Base-by-base conservation (phyloP, 306 rosid species). In the Inga laurina region DNA sequence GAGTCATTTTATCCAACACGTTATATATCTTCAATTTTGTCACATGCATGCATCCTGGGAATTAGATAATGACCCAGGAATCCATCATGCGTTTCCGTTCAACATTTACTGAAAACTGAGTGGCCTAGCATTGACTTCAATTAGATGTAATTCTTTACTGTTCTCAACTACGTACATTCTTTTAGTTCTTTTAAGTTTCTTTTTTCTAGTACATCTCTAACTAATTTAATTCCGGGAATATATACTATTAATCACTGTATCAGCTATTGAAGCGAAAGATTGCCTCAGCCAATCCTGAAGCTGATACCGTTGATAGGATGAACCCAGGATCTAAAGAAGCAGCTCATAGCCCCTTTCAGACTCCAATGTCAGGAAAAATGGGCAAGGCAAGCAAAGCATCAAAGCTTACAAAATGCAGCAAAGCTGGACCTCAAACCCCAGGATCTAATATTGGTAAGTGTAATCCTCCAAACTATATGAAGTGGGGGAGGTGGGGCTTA, bases 241-340 rank as follows among this genome's bases (percentile, higher is more conserved):
- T 37, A 75, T 74, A 72, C 73, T 83, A 35, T 85, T 44, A 43
- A 56, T 67, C 22, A 56, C 76, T 84, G 62, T 84, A 72, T 79
- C 88, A 87, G 92, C 97, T 80, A 84, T 83, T 90, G 82, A 96
- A 96, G 93, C 81, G 97, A 91, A 96, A 92, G 91, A 91, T 84
- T 86, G 89, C 89, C 27, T 44, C 69, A 32, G 89, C 89, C 13
- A 89, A 87, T 77, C 85, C 83, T 76, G 97, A 93, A 89, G 93
- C 88, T 37, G 94, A 93, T 82, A 89, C 96, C 48, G 69, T 85
- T 68, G 94, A 88, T 85, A 88, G 91, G 86, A 74, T 84, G 80
- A 75, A 82, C 88, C 85, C 92, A 80, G 88, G 86, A 77, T 74
- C 86, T 76, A 82, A 88, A 76, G 92, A 91, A 34, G 89, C 86